Evolutionary conservation across 2,329 filamentous ascomycete genomes (phyloP).

Genomic region (Balansia obtecta): DNA sequence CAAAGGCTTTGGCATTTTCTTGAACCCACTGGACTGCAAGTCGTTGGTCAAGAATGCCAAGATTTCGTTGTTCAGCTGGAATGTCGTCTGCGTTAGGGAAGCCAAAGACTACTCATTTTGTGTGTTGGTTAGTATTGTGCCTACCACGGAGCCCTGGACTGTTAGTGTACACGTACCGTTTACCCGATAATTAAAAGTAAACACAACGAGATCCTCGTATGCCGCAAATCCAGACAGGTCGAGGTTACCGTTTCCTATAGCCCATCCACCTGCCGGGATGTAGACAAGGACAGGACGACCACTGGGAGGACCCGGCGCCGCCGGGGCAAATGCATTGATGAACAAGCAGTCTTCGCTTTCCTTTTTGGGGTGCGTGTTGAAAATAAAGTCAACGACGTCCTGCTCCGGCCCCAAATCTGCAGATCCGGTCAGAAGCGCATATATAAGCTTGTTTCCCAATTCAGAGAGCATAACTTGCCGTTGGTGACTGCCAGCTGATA

Average conservation of each 20-base stretch:
- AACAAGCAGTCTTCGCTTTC: slow-evolving; percentile 18
- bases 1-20: slow-evolving; percentile 15
- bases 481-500: slow-evolving; percentile 9
- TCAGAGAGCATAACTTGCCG: slow-evolving; percentile 4
- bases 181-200: slow-evolving; percentile 16
- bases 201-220: slow-evolving; percentile 15
- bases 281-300: slow-evolving; percentile 14
- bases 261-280: slow-evolving; percentile 15
- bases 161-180: slow-evolving; percentile 10
- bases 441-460: too few species aligned
- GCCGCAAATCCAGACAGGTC: slow-evolving; percentile 15
- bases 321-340: slow-evolving; percentile 16
- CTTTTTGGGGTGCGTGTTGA: slow-evolving; percentile 6
- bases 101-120: slow-evolving; percentile 18
- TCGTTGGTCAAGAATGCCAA: slow-evolving; percentile 16
- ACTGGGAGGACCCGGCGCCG: neutral
- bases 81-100: slow-evolving; percentile 32
- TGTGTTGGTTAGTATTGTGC: neutral
- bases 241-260: slow-evolving; percentile 11
- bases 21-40: slow-evolving; percentile 17
- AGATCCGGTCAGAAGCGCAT: neutral
- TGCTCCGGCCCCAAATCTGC: slow-evolving; percentile 11
- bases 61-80: slow-evolving; percentile 19
- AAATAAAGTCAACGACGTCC: slow-evolving; percentile 11
- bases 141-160: too few species aligned